Conservation (phyloP, 345 rosid genomes). For the Camelina laxa region DNA sequence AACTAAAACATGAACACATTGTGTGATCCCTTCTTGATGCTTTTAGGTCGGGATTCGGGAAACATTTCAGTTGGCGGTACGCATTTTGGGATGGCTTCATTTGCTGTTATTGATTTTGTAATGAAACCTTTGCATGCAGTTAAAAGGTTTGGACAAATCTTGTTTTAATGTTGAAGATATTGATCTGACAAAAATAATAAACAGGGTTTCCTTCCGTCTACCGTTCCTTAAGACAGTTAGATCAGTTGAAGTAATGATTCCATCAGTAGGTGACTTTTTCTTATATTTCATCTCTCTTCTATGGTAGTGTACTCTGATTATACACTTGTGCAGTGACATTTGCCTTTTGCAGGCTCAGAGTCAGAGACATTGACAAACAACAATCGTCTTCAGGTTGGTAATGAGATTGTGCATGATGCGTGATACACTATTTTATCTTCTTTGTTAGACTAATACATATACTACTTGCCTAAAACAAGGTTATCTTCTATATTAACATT, state of each 20-base stretch:
- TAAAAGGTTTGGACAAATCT: slow-evolving; percentile 56
- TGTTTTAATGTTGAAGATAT: not conserved
- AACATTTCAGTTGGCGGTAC: slow-evolving; percentile 67
- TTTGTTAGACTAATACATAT: no score
- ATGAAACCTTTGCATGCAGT: slow-evolving; percentile 72
- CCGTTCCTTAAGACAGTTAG: not conserved
- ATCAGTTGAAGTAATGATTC: slow-evolving; percentile 12
- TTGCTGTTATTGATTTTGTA: slow-evolving; percentile 71
- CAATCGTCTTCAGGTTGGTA: slow-evolving; percentile 21
- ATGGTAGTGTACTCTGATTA: not conserved
- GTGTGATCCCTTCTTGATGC: not conserved
- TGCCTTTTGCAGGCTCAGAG: slow-evolving; percentile 13
- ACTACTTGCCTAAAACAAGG: no score
- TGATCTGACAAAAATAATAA: not conserved
- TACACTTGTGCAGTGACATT: not conserved
- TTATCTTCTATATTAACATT: no score
- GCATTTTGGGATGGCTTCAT: slow-evolving; percentile 93
- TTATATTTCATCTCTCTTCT: not conserved
- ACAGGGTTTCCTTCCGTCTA: slow-evolving; percentile 27
- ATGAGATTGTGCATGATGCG: slow-evolving; percentile 21
- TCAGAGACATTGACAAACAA: slow-evolving; percentile 18
- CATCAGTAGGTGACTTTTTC: slow-evolving; percentile 3
- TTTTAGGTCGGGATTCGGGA: slow-evolving; percentile 85
- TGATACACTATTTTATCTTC: no score
- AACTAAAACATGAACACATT: not conserved